phyloP scores from a whole-genome alignment of 139 green algal genomes.

The Tetradesmus lagerheimii region DNA sequence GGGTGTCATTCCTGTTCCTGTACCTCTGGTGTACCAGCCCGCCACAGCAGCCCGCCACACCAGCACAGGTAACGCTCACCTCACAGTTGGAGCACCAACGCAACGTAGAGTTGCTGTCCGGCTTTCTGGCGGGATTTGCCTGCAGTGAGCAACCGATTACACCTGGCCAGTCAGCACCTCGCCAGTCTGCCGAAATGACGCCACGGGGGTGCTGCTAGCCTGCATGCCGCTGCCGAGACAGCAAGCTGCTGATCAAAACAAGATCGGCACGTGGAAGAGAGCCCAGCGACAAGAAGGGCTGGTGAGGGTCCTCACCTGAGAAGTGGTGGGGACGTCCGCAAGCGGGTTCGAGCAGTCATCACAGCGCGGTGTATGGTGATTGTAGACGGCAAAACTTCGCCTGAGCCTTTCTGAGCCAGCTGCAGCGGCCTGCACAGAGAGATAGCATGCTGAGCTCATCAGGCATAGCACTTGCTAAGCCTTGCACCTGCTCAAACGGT shows the following conservation, averaged over 20 bases:
- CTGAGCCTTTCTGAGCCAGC: neutral
- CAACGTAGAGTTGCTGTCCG: neutral
- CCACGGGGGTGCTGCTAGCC: neutral
- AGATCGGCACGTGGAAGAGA: neutral
- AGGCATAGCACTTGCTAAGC: neutral
- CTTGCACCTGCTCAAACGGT: neutral
- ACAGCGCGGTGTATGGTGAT: neutral
- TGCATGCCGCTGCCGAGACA: neutral
- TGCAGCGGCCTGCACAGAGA: constrained; percentile 4
- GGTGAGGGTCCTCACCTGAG: neutral
- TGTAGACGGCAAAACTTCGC: neutral
- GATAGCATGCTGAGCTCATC: neutral
- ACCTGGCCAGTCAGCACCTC: neutral
- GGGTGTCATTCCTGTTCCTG: neutral
- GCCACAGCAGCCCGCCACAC: neutral
- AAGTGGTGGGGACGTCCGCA: constrained; percentile 39
- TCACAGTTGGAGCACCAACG: constrained; percentile 21
- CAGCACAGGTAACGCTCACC: neutral
- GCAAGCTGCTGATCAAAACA: neutral
- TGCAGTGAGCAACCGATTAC: constrained; percentile 13
- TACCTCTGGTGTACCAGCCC: constrained; percentile 13
- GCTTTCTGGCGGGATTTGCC: constrained; percentile 23
- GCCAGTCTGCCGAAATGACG: neutral
- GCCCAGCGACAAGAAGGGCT: neutral
- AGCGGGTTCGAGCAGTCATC: constrained; percentile 14